phyloP scores from a whole-genome alignment of 2,329 filamentous ascomycete species.

The Ophiocordyceps camponoti-leonardi region DNA sequence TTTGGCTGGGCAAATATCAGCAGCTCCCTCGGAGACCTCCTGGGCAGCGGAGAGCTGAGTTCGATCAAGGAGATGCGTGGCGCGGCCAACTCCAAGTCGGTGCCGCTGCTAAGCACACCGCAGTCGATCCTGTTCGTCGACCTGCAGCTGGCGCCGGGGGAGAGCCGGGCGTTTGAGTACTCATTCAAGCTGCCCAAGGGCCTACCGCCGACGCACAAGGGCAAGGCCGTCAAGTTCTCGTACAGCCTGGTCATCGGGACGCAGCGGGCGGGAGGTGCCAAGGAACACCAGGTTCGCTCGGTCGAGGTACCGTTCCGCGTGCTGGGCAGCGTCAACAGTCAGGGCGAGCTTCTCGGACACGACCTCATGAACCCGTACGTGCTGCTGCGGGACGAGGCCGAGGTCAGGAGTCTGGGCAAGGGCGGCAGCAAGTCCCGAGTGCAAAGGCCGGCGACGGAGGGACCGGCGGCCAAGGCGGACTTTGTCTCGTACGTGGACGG shows the following conservation, averaged over 20 bases:
- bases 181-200: slow-evolving; percentile 72
- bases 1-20: slow-evolving; percentile 82
- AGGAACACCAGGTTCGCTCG: slow-evolving; percentile 72
- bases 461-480: slow-evolving; percentile 35
- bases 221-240: slow-evolving; percentile 82
- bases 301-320: slow-evolving; percentile 88
- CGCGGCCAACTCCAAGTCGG: slow-evolving; percentile 66
- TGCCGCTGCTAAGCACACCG: slow-evolving; percentile 84
- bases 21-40: slow-evolving; percentile 70
- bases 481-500: slow-evolving; percentile 67
- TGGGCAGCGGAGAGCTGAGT: slow-evolving; percentile 77
- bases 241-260: slow-evolving; percentile 88
- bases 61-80: slow-evolving; percentile 93
- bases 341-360: slow-evolving; percentile 79
- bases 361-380: slow-evolving; percentile 93
- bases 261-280: slow-evolving; percentile 62
- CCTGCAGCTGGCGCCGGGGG: slow-evolving; percentile 68
- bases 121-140: slow-evolving; percentile 96
- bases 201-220: slow-evolving; percentile 78
- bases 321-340: slow-evolving; percentile 76
- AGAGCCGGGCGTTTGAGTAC: slow-evolving; percentile 78
- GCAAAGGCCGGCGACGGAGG: slow-evolving; percentile 10
- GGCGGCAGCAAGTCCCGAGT: slow-evolving; percentile 9
- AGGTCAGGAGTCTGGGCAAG: slow-evolving; percentile 29
- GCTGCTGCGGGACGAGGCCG: slow-evolving; percentile 67